A percentile compares a stretch with the other conserved stretches of the same genome.
Evolutionary conservation across 331 rosid genomes (phyloP).

Genomic region (Telfairia occidentalis): DNA sequence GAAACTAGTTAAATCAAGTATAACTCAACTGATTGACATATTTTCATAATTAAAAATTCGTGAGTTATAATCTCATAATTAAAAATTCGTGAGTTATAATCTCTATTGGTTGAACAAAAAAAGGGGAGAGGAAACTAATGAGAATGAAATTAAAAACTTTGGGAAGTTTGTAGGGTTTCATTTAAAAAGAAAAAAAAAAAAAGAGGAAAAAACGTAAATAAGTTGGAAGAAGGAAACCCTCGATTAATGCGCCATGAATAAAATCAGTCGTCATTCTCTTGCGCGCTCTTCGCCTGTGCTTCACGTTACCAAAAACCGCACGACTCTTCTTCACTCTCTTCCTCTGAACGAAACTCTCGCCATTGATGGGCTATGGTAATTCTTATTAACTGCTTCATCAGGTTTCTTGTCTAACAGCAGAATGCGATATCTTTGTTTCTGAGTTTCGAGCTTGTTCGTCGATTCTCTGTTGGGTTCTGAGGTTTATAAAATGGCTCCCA

Average conservation of each 20-base stretch:
- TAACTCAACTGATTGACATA: no score
- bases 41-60: no score
- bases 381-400: background rate
- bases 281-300: background rate
- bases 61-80: no score
- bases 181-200: background rate
- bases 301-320: background rate
- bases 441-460: background rate
- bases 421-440: background rate
- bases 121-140: no score
- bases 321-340: background rate
- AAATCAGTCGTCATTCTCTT: background rate
- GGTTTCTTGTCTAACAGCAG: background rate
- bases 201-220: no score
- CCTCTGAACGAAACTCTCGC: background rate
- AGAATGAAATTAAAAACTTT: no score
- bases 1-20: no score
- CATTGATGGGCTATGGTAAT: background rate
- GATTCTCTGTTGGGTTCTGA: background rate
- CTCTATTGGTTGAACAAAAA: no score
- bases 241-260: background rate
- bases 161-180: no score
- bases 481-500: conserved; percentile 4
- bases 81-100: no score
- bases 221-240: background rate